phyloP scores from a whole-genome alignment of 176 grass and related monocot genomes.

The Pharus latifolius region DNA sequence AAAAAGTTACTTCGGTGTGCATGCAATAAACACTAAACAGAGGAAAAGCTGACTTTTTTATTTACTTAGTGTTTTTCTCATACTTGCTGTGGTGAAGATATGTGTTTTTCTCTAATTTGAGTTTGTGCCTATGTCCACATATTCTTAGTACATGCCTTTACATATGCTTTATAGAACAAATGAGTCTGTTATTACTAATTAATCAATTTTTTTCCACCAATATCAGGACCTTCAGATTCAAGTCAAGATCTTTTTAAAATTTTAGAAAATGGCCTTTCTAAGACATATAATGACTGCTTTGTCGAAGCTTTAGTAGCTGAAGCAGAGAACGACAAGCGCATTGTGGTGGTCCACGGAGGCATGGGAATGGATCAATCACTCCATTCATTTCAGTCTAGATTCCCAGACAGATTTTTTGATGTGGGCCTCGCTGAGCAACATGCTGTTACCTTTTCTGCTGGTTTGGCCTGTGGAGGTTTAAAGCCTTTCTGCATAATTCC shows the following conservation, averaged over 20 bases:
- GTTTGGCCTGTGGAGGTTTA: conserved; percentile 62
- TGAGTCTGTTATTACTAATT: not conserved
- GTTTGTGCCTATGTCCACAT: too few relatives aligned
- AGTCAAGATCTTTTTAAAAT: conserved; percentile 9
- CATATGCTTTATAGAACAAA: not conserved
- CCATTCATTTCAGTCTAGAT: conserved; percentile 49
- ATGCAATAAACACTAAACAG: not conserved
- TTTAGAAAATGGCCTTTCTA: conserved; percentile 33
- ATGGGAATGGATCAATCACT: conserved; percentile 61
- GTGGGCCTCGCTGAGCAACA: conserved; percentile 71
- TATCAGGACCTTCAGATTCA: conserved; percentile 21
- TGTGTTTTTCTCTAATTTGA: too few relatives aligned
- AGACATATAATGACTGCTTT: conserved; percentile 65
- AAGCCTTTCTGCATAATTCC: conserved; percentile 75
- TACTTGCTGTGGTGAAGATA: too few relatives aligned
- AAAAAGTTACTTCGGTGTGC: too few relatives aligned
- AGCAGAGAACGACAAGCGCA: conserved; percentile 54
- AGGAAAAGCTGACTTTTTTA: not conserved
- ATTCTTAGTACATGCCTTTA: not conserved
- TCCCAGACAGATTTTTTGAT: conserved; percentile 75
- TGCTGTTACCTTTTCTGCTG: conserved; percentile 67
- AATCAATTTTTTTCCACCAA: not conserved
- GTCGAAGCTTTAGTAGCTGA: conserved; percentile 53
- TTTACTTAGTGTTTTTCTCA: not conserved
- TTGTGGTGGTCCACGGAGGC: conserved; percentile 66